Evolutionary conservation across 176 grass and related monocot species (phyloP).

Genomic region (Hordeum marinum): DNA sequence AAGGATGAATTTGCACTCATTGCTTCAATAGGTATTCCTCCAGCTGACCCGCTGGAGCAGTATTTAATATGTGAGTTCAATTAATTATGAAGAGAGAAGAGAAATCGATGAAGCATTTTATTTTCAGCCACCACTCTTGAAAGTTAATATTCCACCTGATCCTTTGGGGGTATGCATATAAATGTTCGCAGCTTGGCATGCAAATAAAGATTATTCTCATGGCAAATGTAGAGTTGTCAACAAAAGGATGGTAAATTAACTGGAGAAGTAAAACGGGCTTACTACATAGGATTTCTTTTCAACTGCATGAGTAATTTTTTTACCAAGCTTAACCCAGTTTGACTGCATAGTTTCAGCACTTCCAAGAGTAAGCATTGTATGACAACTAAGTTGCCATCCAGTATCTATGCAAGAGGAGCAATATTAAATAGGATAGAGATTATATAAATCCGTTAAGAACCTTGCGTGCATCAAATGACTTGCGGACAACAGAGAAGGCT

Average conservation of each 20-base stretch:
- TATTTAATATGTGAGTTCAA: no score
- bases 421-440: slow-evolving; percentile 24
- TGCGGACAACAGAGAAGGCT: slow-evolving; percentile 76
- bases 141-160: no score
- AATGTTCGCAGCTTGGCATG: background rate
- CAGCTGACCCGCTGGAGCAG: no score
- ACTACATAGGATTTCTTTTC: slow-evolving; percentile 2
- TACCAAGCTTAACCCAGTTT: background rate
- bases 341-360: background rate
- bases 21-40: no score
- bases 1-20: no score
- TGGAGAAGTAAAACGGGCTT: background rate
- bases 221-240: background rate
- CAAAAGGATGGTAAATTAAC: background rate
- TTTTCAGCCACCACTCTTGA: no score
- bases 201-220: background rate
- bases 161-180: background rate
- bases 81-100: no score
- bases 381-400: background rate
- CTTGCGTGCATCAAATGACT: slow-evolving; percentile 98
- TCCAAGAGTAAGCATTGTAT: slow-evolving; percentile 11
- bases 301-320: background rate
- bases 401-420: background rate
- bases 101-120: no score
- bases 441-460: slow-evolving; percentile 33